Percentiles rank a stretch among this genome's conserved stretches.
phyloP scores from a whole-genome alignment of 176 grass and related monocot species.

The Musa troglodytarum region DNA sequence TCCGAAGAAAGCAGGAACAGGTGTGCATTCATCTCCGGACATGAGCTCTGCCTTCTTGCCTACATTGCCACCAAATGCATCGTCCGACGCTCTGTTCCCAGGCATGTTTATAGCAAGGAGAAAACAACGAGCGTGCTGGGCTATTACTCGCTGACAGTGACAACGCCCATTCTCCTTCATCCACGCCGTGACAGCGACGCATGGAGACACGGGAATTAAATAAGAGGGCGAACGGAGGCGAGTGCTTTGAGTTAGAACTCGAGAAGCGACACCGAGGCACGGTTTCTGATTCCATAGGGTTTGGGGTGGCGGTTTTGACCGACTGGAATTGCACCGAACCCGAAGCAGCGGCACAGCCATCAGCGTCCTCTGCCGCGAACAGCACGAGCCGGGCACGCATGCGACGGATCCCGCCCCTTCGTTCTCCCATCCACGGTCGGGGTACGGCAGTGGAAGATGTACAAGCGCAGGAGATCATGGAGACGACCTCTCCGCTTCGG shows the following conservation, averaged over 20 bases:
- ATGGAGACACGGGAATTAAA: background rate
- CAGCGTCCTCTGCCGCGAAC: background rate
- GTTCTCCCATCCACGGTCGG: background rate
- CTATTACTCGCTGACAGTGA: background rate
- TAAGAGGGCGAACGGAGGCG: background rate
- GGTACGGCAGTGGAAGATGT: background rate
- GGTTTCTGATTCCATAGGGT: constrained; percentile 1
- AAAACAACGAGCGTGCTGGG: background rate
- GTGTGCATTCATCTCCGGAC: no score
- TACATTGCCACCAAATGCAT: no score
- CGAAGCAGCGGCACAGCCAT: background rate
- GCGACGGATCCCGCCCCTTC: background rate
- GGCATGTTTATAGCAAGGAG: background rate
- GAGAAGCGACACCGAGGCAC: constrained; percentile 1
- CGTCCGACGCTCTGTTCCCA: no score
- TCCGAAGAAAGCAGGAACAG: no score
- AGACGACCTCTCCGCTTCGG: no score
- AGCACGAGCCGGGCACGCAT: no score
- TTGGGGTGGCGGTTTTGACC: background rate
- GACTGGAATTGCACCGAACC: background rate
- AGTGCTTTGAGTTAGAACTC: background rate
- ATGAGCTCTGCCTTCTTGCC: no score
- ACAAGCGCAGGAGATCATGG: no score
- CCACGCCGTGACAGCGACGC: background rate
- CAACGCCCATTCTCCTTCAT: background rate